Conservation (phyloP, 2,329 filamentous ascomycete genomes). For the Fusarium sp. region DNA sequence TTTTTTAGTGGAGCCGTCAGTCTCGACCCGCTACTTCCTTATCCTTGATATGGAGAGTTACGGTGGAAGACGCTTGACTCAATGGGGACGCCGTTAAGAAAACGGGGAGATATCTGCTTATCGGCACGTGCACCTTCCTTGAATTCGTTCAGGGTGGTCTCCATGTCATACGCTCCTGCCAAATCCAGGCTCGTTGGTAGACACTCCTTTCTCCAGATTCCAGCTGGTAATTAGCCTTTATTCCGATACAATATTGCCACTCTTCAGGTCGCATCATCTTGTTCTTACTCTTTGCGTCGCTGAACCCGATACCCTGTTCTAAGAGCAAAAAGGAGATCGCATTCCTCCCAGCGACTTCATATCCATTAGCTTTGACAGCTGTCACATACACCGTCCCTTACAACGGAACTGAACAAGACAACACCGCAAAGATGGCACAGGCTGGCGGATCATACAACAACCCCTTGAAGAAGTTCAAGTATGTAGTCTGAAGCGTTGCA, state of each 20-base stretch:
- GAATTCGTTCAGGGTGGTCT: constrained; percentile 40
- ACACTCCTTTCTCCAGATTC: constrained; percentile 49
- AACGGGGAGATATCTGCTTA: constrained; percentile 35
- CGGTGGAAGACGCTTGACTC: constrained; percentile 16
- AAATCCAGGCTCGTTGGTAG: constrained; percentile 43
- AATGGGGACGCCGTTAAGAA: constrained; percentile 22
- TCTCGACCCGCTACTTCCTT: constrained; percentile 27
- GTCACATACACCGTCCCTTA: constrained; percentile 42
- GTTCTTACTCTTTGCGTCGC: constrained; percentile 7
- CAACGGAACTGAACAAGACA: constrained; percentile 32
- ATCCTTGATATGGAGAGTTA: constrained; percentile 14
- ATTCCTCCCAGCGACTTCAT: constrained; percentile 21
- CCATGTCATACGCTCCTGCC: constrained; percentile 50
- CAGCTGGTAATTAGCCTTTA: constrained; percentile 36
- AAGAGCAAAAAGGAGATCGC: constrained; percentile 16
- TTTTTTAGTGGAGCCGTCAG: constrained; percentile 50
- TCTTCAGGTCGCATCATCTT: constrained; percentile 32
- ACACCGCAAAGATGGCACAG: constrained; percentile 79
- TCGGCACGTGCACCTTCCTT: constrained; percentile 47
- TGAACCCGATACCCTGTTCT: constrained; percentile 12
- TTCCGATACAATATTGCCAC: constrained; percentile 39
- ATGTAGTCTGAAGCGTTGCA: constrained; percentile 47
- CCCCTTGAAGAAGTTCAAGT: constrained; percentile 99
- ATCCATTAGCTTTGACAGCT: constrained; percentile 46
- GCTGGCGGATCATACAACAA: constrained; percentile 93